Conservation (phyloP, 2,329 filamentous ascomycete species). For the Leptographium lundbergii region DNA sequence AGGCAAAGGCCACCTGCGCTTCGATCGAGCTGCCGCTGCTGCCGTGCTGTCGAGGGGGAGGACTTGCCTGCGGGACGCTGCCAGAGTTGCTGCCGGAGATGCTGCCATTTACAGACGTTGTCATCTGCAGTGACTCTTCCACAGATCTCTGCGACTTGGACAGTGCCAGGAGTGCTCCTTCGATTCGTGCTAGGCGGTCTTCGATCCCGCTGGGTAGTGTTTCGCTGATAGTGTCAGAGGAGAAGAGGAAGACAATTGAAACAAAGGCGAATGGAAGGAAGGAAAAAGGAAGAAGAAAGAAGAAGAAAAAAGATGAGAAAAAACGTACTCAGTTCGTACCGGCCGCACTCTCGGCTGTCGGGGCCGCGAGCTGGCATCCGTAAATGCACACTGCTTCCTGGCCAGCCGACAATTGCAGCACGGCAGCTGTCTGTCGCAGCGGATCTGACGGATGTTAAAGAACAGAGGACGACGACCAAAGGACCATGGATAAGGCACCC, state of each 20-base stretch:
- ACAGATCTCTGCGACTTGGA: background rate
- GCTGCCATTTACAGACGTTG: background rate
- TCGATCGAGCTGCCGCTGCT: constrained; percentile 1
- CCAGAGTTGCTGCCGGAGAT: background rate
- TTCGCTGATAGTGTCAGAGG: background rate
- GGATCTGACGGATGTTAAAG: background rate
- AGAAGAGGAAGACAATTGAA: too few species aligned
- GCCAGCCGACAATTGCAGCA: constrained; percentile 3
- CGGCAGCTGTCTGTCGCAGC: constrained; percentile 2
- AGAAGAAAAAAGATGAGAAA: background rate
- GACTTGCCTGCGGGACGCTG: background rate
- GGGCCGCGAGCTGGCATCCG: background rate
- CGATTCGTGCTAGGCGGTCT: background rate
- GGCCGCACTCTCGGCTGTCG: background rate
- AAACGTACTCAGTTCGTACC: background rate
- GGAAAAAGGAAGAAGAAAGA: background rate
- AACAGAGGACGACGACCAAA: too few species aligned
- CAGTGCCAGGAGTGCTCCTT: background rate
- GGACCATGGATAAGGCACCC: background rate
- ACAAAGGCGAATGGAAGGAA: too few species aligned
- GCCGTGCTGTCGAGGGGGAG: background rate
- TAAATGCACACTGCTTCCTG: background rate
- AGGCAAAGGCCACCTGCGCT: background rate
- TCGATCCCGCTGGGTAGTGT: background rate
- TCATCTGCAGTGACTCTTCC: background rate